Base-by-base conservation (phyloP, 495 filamentous ascomycete genomes). In the Lasiosphaeria ovina region DNA sequence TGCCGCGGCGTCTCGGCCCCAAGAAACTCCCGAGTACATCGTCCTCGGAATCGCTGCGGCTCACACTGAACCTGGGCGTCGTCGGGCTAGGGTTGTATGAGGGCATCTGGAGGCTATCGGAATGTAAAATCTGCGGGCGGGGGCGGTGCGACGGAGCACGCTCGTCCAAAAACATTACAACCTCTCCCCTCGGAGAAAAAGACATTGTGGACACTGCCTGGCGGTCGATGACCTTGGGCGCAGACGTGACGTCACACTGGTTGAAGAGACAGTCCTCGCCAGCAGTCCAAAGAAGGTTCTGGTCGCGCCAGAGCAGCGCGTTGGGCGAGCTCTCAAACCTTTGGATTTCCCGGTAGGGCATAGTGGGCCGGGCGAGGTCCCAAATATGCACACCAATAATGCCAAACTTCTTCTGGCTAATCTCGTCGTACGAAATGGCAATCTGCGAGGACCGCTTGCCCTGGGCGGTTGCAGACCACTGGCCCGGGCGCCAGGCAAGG, bases 281-380 rank as follows among this genome's bases (percentile, higher is more conserved):
- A 45, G 90, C 92, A 16, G 90, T 93, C 93, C 94, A 98, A 34
- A 98, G 75, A 3, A 96, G 79, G 66, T 97, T 90, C 67, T 92
- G 87, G 47, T 91, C 89, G 68, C 88, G 91, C 95, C 95, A 98
- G 34, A 96, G 81, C 54, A 98, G 74, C 57, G 92, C 89, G 45
- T 84, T 86, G 9, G 92, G 87, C 24, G 87, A 79, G 35, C 72
- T 80, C 40, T 87, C 82, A 65, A 93, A 92, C 49, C 85, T 80
- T 66, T 89, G 85, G 59, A 97, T 86, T 70, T 95, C 93, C 53
- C 90, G 85, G 65, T 89, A 92, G 1, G 94, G 94, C 67, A 98
- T 84, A 61, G 87, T 85, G 2, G 93, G 91, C 32, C 93, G 81
- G 32, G 89, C 90, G 58, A 97, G 82, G 76, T 98, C 93, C 94